phyloP scores from a whole-genome alignment of 805 yeast genomes.

The Lipomyces mesembrius region DNA sequence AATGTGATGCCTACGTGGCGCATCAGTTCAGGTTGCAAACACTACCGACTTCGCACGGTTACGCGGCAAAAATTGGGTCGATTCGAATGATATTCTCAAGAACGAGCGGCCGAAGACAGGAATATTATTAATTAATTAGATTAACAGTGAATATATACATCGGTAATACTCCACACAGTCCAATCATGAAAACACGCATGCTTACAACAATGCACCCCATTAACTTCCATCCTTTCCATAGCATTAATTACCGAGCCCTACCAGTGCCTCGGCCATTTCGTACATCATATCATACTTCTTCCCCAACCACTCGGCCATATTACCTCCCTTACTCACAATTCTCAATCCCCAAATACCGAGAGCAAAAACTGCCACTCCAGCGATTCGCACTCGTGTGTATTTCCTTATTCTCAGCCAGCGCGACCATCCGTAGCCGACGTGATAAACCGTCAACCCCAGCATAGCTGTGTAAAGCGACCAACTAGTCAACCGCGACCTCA shows the following conservation, averaged over 20 bases:
- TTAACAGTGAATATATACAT: background rate
- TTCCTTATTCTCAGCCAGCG: conserved; percentile 25
- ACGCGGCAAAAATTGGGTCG: background rate
- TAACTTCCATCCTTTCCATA: background rate
- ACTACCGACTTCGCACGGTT: background rate
- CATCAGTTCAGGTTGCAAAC: background rate
- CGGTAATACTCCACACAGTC: background rate
- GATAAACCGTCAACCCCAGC: conserved; percentile 22
- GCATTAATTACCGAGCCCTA: background rate
- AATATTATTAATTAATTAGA: too few relatives aligned
- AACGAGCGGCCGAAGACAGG: too few relatives aligned
- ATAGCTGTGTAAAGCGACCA: conserved; percentile 21
- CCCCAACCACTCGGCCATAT: conserved; percentile 22
- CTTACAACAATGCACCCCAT: background rate
- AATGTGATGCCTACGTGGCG: background rate
- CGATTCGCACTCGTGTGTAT: conserved; percentile 10
- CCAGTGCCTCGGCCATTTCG: conserved; percentile 4
- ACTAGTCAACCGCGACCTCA: background rate
- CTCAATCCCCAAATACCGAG: conserved; percentile 17
- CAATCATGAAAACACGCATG: background rate
- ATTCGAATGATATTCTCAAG: background rate
- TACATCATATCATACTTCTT: conserved; percentile 25
- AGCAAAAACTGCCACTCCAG: conserved; percentile 1
- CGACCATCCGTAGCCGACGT: conserved; percentile 31
- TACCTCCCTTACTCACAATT: conserved; percentile 9